Evolutionary conservation across 2,329 filamentous ascomycete genomes (phyloP), one percentile per base, ranked within the genome.

Genomic region (Colletotrichum sp.): DNA sequence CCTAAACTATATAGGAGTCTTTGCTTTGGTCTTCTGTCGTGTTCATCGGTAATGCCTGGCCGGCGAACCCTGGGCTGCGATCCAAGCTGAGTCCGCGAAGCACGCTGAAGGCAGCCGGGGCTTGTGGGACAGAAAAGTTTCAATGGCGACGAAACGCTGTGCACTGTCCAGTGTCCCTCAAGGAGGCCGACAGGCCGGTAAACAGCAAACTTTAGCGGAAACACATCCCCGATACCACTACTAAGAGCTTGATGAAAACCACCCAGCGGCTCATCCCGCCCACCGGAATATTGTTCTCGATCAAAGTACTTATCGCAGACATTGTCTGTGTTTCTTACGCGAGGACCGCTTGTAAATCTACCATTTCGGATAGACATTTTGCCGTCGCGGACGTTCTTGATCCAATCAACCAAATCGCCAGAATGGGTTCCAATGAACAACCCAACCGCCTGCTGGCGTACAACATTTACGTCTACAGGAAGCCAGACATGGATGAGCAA

Each of bases 401-500:
- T 11, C 3, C 7, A 44, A 25, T 3, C 19, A 6, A 44, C 16
- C 6, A 8, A 19, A 34, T 52, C n/a, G 7, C 5, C 25, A 55
- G 16, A 34, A 71, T 72, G 69, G 49, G 44, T 15, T 59, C 62
- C 13, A n/a, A 22, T 16, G 30, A 59, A 6, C 62, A 68, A 8
- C 3, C 62, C 1, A 57, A 27, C 11, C 69, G 69, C 9, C 25
- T 59, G 4, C 32, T 72, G 32, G 29, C 69, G 3, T 72, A 72
- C 49, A 68, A 27, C 63, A 72, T 72, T 0, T 72, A 72, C 4
- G 63, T 72, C 34, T 61, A 61, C 12, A 72, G 19, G 8, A 72
- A 72, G 29, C 32, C 63, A 68, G 69, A 19, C 7, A 67, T 68
- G 64, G 63, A 72, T 16, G 63, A 72, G n/a, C 63, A 68, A 12